Conservation (phyloP, 441 rosid species). For the Viola pubescens region DNA sequence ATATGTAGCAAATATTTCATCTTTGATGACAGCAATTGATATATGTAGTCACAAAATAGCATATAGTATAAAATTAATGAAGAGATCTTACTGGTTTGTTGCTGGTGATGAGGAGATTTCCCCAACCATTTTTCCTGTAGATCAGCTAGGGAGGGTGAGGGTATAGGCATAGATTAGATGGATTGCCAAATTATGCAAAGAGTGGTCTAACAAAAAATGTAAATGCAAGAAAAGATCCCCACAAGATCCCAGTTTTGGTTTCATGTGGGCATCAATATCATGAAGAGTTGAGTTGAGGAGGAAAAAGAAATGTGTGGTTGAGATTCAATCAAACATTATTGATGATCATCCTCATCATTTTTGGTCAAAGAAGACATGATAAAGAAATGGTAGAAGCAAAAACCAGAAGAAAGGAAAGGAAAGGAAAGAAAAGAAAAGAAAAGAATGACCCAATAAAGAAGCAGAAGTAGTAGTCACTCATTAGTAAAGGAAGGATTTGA, state of each 20-base stretch:
- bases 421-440: not conserved
- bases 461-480: no score
- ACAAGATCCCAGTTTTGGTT: slow-evolving; percentile 19
- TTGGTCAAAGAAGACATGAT: not conserved
- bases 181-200: slow-evolving; percentile 23
- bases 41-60: no score
- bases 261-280: not conserved
- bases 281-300: not conserved
- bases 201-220: slow-evolving; percentile 17
- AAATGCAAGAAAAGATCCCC: slow-evolving; percentile 14
- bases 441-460: not conserved
- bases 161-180: not conserved
- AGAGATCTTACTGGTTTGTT: no score
- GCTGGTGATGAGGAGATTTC: no score
- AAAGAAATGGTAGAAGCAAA: not conserved
- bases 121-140: no score
- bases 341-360: not conserved
- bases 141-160: no score
- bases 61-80: no score
- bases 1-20: no score
- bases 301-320: not conserved
- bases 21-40: no score
- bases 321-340: no score
- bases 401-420: not conserved
- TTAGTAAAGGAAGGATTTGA: no score